These are phyloP conservation scores for Fusarium hainanense DNA, from an alignment of 2,329 filamentous ascomycete species.

Conservation along the genomic window DNA sequence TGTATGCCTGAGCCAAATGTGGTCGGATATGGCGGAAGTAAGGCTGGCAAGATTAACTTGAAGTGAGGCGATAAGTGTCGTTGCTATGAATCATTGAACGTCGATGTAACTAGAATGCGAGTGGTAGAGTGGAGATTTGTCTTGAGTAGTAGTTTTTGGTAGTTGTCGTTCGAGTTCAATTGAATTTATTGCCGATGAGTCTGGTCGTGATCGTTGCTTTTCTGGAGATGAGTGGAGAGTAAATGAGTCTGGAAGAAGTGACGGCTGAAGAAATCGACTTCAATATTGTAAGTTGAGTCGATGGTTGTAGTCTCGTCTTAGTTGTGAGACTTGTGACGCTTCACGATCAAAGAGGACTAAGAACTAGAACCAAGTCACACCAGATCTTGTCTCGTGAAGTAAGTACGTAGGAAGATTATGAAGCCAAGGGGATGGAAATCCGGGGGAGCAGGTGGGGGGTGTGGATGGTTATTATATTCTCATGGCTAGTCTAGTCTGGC, in stretches of 20 bases:
- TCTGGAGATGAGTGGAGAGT: conserved; percentile 30
- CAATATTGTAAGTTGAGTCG: conserved; percentile 25
- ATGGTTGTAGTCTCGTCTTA: conserved; percentile 33
- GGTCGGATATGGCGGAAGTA: conserved; percentile 11
- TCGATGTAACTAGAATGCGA: conserved; percentile 22
- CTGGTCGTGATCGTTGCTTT: conserved; percentile 21
- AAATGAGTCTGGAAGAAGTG: conserved; percentile 17
- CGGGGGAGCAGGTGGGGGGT: conserved; percentile 48
- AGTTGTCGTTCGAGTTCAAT: conserved; percentile 16
- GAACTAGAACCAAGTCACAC: background rate
- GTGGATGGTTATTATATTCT: conserved; percentile 50
- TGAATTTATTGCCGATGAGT: conserved; percentile 5
- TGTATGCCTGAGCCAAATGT: background rate
- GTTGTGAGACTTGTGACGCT: conserved; percentile 18
- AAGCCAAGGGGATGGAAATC: conserved; percentile 48
- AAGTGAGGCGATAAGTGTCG: conserved; percentile 10
- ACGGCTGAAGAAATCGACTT: conserved; percentile 35
- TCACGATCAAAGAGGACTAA: conserved; percentile 30
- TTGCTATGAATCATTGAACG: conserved; percentile 33
- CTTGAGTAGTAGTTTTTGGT: background rate
- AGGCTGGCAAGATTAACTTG: conserved; percentile 7
- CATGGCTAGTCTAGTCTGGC: conserved; percentile 35
- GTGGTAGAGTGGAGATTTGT: conserved; percentile 43
- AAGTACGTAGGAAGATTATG: conserved; percentile 34
- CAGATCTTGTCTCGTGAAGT: conserved; percentile 12